A percentile compares a stretch with the other conserved stretches of the same genome.
Conservation (phyloP, 169 alveolate species). For the Theileria annulata region DNA sequence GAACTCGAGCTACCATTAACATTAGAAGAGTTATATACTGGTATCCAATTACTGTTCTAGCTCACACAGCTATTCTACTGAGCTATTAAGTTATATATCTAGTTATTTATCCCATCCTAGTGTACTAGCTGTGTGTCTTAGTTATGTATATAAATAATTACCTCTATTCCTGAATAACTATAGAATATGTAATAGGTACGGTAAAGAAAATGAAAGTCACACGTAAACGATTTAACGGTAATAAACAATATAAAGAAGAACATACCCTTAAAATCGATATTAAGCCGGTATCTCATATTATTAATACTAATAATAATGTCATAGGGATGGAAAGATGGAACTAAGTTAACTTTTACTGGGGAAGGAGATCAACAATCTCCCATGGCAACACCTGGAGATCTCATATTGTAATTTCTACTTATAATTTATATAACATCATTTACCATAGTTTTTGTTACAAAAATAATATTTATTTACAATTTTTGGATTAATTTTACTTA, state of each 20-base stretch:
- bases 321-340: conserved; percentile 86
- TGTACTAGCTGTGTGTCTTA: no score
- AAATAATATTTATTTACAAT: neutral
- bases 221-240: conserved; percentile 77
- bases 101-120: no score
- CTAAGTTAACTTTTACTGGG: conserved; percentile 81
- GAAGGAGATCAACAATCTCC: conserved; percentile 86
- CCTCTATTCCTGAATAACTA: no score
- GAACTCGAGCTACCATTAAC: conserved; percentile 82
- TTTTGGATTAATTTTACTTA: neutral
- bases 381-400: conserved; percentile 80
- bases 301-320: neutral
- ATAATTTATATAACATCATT: neutral
- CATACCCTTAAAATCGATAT: conserved; percentile 81
- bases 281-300: conserved; percentile 68
- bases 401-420: conserved; percentile 58
- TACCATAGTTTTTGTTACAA: neutral
- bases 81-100: no score
- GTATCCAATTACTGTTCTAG: conserved; percentile 8
- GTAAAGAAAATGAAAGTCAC: conserved; percentile 81
- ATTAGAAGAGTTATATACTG: conserved; percentile 76
- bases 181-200: conserved; percentile 28
- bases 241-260: conserved; percentile 79
- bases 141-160: no score
- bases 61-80: no score